phyloP scores from a whole-genome alignment of 495 filamentous ascomycete genomes.

The Astrocystis sublimbata region DNA sequence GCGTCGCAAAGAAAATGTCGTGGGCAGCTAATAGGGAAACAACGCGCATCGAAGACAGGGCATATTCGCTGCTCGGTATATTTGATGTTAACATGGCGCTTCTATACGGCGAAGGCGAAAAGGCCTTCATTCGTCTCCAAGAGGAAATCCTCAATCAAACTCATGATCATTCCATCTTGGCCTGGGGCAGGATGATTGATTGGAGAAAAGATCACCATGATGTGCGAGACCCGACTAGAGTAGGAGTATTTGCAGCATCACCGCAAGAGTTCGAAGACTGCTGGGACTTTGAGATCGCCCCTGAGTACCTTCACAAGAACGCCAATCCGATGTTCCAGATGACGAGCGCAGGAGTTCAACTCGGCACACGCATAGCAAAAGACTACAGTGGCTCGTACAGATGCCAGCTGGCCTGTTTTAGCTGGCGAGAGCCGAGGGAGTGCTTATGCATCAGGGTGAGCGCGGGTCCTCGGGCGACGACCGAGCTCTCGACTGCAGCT shows the following conservation, averaged over 20 bases:
- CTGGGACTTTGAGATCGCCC: not conserved
- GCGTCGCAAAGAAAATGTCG: not conserved
- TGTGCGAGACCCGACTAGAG: not conserved
- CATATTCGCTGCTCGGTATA: not conserved
- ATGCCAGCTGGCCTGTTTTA: not conserved
- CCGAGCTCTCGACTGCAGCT: not conserved
- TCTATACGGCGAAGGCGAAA: not conserved
- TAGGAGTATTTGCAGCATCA: not conserved
- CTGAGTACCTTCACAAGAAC: not conserved
- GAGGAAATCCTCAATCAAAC: not conserved
- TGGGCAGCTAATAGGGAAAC: not conserved
- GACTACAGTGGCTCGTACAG: not conserved
- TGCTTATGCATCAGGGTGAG: not conserved
- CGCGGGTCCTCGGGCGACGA: not conserved
- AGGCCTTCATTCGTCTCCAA: not conserved
- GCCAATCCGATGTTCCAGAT: not conserved
- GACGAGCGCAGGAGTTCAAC: not conserved
- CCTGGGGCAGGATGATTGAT: not conserved
- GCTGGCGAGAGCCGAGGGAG: not conserved
- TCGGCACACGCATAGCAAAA: not conserved
- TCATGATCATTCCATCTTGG: not conserved
- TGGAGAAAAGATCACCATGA: not conserved
- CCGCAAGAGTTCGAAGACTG: not conserved
- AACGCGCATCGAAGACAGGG: too few species aligned
- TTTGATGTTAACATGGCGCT: not conserved